A percentile compares a stretch with the other conserved stretches of the same genome.
These are phyloP conservation scores for Solanum aculeatissimum DNA, from an alignment of 305 asterid species.

Conservation along the genomic window DNA sequence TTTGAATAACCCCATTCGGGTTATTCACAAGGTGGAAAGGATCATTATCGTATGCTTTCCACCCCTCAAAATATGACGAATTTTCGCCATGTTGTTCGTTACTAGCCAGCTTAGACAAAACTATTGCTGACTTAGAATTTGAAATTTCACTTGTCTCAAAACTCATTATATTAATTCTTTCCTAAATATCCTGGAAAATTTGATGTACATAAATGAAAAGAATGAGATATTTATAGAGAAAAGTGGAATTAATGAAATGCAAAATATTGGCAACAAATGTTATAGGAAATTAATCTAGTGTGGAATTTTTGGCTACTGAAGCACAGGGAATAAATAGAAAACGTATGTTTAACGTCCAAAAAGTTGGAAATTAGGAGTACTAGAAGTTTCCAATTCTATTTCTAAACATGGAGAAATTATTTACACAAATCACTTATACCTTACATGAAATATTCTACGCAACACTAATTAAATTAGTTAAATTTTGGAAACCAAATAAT, in stretches of 20 bases:
- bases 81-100: constrained; percentile 67
- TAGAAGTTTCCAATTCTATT: background rate
- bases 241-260: background rate
- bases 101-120: constrained; percentile 42
- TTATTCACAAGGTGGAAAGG: constrained; percentile 50
- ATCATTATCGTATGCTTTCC: constrained; percentile 70
- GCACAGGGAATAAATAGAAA: background rate
- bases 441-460: background rate
- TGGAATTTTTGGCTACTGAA: background rate
- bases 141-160: background rate
- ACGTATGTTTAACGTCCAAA: background rate
- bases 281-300: background rate
- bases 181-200: background rate
- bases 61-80: constrained; percentile 76
- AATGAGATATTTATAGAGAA: background rate
- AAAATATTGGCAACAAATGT: background rate
- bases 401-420: background rate
- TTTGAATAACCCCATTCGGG: constrained; percentile 66
- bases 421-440: background rate
- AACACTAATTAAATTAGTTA: background rate
- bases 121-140: background rate
- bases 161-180: constrained; percentile 10
- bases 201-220: too few species aligned
- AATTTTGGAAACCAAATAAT: background rate
- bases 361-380: background rate